Evolutionary conservation across 805 yeast genomes (phyloP), one percentile per base, ranked within the genome.

Genomic region (Metschnikowia matae): DNA sequence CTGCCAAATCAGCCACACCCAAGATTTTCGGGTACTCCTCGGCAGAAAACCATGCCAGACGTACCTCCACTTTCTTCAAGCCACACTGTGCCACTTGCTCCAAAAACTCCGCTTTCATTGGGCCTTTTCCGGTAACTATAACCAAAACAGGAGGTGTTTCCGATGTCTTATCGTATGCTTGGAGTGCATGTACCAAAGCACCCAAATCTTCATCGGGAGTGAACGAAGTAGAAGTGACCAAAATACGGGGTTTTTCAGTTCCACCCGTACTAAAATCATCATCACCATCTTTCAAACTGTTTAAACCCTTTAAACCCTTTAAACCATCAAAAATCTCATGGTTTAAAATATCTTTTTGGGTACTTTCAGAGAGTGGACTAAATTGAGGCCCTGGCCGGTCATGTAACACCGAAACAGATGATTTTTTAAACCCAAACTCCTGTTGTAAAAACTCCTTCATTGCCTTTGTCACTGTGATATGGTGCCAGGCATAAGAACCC

Each of bases 101-200:
- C 29, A 79, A 62, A 58, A 84, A 86, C 18, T 78, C 69, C 2
- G 68, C 65, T 56, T 82, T 82, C 67, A 87, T 64, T 0, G 98
- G 98, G 0, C 99, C 99, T 64, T 91, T 92, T 0, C 99, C 99
- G 0, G 99, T 94, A n/a, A 94, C 85, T n/a, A 94, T 68, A 48
- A 89, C 79, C 36, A 82, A 65, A 1, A 91, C 61, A 3, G 75
- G 77, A 1, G 84, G 83, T 3, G 76, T 55, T 0, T 55, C 15
- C 13, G 50, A 43, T 21, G 23, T 51, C 46, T 87, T 90, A 55
- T 89, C 91, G 55, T 89, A 84, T 20, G 67, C 55, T 46, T 77
- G 76, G 48, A 94, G 70, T 0, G 96, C 89, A 10, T 83, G 81
- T 15, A 92, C 69, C 15, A 94, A 68, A 35, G 87, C 67, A 21